Base-by-base conservation (phyloP, 176 grass and related monocot genomes). In the Ensete ventricosum region DNA sequence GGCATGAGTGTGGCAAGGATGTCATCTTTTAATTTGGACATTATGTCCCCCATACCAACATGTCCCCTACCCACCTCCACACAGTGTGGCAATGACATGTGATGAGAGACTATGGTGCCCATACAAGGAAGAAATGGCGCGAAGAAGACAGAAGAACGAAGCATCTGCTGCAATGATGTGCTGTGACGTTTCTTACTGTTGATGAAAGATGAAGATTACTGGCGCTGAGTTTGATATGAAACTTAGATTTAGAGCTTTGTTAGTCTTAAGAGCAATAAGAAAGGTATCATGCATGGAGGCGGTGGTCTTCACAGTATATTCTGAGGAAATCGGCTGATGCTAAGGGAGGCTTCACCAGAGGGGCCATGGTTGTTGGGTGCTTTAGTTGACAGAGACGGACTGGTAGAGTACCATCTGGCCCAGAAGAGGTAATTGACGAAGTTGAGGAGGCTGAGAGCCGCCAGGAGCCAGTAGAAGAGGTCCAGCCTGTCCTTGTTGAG, bases 401-500 rank as follows among this genome's bases (percentile, higher is more conserved):
- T 57, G 17, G 63, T 78, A 25, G 84, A 89, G 13, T 96, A 92
- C 92, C 92, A 96, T 69, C 81, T 87, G 6, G 87, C 82, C 87
- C 92, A 96, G 77, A 88, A 96, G 26, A 96, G 73, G 67, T 92
- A 96, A 70, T 88, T 92, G 78, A 87, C 85, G 82, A 92, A 96
- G 82, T 96, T 96, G 11, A 96, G 78, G 52, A 89, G 14, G 76
- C 92, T 92, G 25, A 96, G 87, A 2, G 11, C 78, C 1, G 89
- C 84, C n/a, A 96, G 83, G 43, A 96, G 80, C 89, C 92, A 96
- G 74, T 89, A 96, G 86, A 96, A 96, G 55, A 89, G 82, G 72
- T 96, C 89, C 1, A 96, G 81, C 50, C 89, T 86, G 68, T 96
- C 92, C 80, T 89, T 92, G 87, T 96, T 87, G 64, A 96, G 84